Evolutionary conservation across 768 basidiomycete genomes (phyloP).

Genomic region (Suillus placidus): DNA sequence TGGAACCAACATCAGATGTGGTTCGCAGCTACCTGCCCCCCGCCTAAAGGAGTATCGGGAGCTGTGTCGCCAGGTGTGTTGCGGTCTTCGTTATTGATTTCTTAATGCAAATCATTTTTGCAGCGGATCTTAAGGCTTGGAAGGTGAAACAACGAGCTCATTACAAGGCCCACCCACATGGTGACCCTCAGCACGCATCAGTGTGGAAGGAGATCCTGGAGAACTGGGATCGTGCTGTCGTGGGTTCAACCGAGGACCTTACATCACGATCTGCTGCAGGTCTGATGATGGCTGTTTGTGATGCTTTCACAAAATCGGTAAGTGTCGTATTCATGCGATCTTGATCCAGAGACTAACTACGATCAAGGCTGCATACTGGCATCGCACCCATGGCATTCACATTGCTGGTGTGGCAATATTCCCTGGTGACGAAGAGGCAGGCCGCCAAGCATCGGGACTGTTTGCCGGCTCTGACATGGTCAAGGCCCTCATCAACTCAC

Average conservation of each 20-base stretch:
- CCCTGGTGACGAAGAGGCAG: not conserved
- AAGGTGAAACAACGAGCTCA: not conserved
- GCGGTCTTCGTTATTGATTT: not conserved
- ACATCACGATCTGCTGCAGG: too few relatives aligned
- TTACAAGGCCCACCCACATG: not conserved
- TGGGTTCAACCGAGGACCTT: too few relatives aligned
- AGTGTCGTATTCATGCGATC: not conserved
- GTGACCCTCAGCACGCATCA: not conserved
- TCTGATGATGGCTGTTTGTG: too few relatives aligned
- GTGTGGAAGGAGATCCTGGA: too few relatives aligned
- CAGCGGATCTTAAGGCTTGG: not conserved
- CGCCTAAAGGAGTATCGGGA: not conserved
- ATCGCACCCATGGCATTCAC: slow-evolving; percentile 1
- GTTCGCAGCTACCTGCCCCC: not conserved
- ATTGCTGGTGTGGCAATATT: not conserved
- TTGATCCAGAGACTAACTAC: not conserved
- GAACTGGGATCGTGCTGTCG: too few relatives aligned
- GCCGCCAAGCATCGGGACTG: not conserved
- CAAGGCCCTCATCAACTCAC: not conserved
- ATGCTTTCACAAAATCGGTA: too few relatives aligned
- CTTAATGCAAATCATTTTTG: not conserved
- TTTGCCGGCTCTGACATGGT: not conserved
- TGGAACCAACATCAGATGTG: slow-evolving; percentile 3
- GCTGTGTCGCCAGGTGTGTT: not conserved
- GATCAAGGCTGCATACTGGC: not conserved